Conservation (phyloP, 2,329 filamentous ascomycete genomes). For the Tolypocladium album region DNA sequence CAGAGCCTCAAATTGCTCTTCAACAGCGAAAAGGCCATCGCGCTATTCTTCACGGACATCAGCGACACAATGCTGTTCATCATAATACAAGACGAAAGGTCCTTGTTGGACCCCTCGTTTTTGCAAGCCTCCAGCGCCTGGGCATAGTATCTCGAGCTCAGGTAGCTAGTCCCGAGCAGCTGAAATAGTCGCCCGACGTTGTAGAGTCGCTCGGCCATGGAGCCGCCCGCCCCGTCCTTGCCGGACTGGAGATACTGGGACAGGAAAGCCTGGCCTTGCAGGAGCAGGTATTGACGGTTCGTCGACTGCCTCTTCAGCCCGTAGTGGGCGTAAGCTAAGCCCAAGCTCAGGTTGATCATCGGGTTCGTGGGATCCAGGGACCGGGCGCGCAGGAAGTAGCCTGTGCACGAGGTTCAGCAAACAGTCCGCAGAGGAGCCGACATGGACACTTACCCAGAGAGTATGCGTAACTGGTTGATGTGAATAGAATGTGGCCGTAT, state of each 20-base stretch:
- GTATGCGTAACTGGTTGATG: constrained; percentile 71
- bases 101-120: constrained; percentile 2
- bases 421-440: neutral
- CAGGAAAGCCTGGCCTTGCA: constrained; percentile 77
- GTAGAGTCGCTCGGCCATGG: constrained; percentile 23
- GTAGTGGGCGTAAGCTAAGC: constrained; percentile 77
- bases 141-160: constrained; percentile 63
- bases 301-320: constrained; percentile 81
- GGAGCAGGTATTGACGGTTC: constrained; percentile 78
- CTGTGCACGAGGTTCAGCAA: constrained; percentile 19
- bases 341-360: constrained; percentile 71
- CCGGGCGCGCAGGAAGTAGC: constrained; percentile 74
- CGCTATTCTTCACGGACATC: constrained; percentile 17
- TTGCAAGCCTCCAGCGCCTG: constrained; percentile 17
- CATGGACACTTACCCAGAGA: constrained; percentile 52
- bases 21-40: constrained; percentile 14
- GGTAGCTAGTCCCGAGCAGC: constrained; percentile 23
- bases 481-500: constrained; percentile 83
- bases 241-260: constrained; percentile 22
- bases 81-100: constrained; percentile 18
- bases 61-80: constrained; percentile 22
- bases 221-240: neutral
- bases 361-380: constrained; percentile 67
- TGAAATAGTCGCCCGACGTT: constrained; percentile 27
- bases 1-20: constrained; percentile 15